Conservation (phyloP, 1,139 yeast species). For the Candida sojae region DNA sequence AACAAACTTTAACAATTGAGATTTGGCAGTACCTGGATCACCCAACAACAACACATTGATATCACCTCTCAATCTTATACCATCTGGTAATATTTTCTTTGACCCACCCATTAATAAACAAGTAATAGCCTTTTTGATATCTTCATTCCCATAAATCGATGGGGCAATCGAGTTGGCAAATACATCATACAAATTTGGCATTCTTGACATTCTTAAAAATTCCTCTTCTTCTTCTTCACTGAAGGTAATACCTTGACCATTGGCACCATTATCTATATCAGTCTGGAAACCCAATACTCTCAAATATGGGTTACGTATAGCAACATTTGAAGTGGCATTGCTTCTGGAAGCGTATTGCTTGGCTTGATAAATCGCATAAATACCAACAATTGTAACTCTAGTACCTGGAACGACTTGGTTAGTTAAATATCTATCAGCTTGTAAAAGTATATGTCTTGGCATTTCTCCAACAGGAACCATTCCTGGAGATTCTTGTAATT, state of each 20-base stretch:
- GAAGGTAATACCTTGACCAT: conserved; percentile 66
- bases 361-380: conserved; percentile 83
- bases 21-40: conserved; percentile 99
- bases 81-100: conserved; percentile 88
- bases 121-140: conserved; percentile 89
- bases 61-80: conserved; percentile 96
- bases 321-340: conserved; percentile 49
- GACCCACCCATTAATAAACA: conserved; percentile 95
- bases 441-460: conserved; percentile 90
- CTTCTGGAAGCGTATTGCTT: conserved; percentile 48
- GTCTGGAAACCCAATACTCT: conserved; percentile 85
- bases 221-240: conserved; percentile 94
- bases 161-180: conserved; percentile 95
- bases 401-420: conserved; percentile 95
- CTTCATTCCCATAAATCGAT: conserved; percentile 89
- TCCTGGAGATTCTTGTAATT: conserved; percentile 94
- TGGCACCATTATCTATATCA: conserved; percentile 72
- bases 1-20: conserved; percentile 90
- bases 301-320: conserved; percentile 90
- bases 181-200: conserved; percentile 80
- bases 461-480: conserved; percentile 99
- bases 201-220: conserved; percentile 75
- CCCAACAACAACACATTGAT: conserved; percentile 90
- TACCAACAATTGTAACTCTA: conserved; percentile 87
- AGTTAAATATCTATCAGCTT: conserved; percentile 87